Base-by-base conservation (phyloP, 495 filamentous ascomycete species). In the Hypoxylon trugodes region DNA sequence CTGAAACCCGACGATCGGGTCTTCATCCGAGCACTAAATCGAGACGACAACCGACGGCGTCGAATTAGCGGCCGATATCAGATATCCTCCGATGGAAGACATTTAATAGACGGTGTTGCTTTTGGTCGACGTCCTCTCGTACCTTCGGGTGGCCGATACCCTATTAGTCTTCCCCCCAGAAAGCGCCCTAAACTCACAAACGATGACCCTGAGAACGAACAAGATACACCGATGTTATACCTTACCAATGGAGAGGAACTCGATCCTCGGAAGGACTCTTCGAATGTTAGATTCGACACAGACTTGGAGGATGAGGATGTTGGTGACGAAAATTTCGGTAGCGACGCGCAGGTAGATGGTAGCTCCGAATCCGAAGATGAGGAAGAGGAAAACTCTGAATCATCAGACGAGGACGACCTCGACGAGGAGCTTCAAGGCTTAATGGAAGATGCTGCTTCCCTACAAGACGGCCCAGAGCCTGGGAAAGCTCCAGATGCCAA, bases 1-100 rank as follows among this genome's bases (percentile, higher is more conserved):
- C 79, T 97, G 40, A 87, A 89, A 40, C 89, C 95, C 37, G 92
- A 91, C 18, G 96, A 98, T 69, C 84, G 92, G 70, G 85, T 98
- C 59, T 81, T 89, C 22, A 95, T 98, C 62, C 90, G 93, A 13
- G 88, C 94, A 6, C 80, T 97, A 19, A 82, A 89, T 57, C 85
- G 86, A 15, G 81, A 84, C 35, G 95, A 98, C 65, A 76, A 94
- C 12, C 86, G 87, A 47, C 83, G 86, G 19, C 82, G 95, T 50
- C 87, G 85, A 45, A 72, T 96, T 10, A 89, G 87, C 22, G 95
- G 95, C 21, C 85, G 95, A 33, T 80, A 89, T 64, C 95, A 97
- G 71, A 97, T 97, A 21, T 87, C 90, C 0, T 56, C 77, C 6
- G 88, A 90, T 62, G 95, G 95, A 18, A 89, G 82, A 69, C 94